Evolutionary conservation across 176 grass and related monocot genomes (phyloP).

Genomic region (Rhipidocladum racemiflorum): DNA sequence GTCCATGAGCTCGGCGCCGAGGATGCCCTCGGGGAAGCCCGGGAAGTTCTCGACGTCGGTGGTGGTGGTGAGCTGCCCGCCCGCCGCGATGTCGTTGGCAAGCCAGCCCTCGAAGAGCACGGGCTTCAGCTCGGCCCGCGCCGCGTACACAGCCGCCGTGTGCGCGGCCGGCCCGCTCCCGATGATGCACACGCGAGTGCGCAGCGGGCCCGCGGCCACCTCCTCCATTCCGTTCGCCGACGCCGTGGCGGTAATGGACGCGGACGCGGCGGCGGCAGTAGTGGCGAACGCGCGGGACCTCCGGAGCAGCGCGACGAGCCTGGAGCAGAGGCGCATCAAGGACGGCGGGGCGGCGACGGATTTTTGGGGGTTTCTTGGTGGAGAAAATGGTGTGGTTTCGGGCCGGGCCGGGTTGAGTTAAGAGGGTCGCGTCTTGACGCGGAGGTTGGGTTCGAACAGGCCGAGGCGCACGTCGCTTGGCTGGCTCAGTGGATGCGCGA

Average conservation of each 20-base stretch:
- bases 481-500: background rate
- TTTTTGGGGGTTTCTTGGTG: background rate
- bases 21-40: constrained; percentile 78
- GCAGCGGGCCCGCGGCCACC: constrained; percentile 43
- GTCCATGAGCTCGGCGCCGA: constrained; percentile 85
- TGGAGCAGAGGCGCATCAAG: constrained; percentile 58
- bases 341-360: background rate
- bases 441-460: constrained; percentile 8
- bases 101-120: constrained; percentile 91
- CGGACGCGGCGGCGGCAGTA: background rate
- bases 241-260: background rate
- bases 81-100: constrained; percentile 92
- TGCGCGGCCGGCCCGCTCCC: constrained; percentile 90
- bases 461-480: background rate
- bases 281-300: constrained; percentile 50
- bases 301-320: constrained; percentile 58
- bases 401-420: background rate
- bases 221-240: constrained; percentile 58
- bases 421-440: background rate
- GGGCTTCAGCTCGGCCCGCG: constrained; percentile 71
- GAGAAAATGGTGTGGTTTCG: background rate
- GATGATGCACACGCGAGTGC: constrained; percentile 81
- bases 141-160: constrained; percentile 86
- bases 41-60: constrained; percentile 98
- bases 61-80: constrained; percentile 95